Percentiles rank a stretch among this genome's conserved stretches.
phyloP scores from a whole-genome alignment of 306 rosid genomes.

The Begonia loranthoides region DNA sequence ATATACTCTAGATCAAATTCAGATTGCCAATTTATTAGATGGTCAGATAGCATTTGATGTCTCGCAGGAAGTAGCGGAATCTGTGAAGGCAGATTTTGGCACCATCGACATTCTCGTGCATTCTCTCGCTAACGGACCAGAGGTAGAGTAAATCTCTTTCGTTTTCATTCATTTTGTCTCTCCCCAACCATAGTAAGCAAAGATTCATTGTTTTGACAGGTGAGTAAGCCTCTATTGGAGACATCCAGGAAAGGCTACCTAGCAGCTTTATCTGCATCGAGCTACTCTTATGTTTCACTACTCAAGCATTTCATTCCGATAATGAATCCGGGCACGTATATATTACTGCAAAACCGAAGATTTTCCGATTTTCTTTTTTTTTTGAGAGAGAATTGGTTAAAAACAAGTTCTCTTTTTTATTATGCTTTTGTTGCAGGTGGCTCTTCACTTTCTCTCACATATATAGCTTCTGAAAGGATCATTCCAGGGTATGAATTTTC shows the following conservation, averaged over 20 bases:
- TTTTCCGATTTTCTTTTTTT: constrained; percentile 9
- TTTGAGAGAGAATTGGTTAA: too few relatives aligned
- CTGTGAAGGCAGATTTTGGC: constrained; percentile 81
- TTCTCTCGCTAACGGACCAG: constrained; percentile 94
- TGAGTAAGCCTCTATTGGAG: constrained; percentile 79
- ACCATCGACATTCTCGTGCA: constrained; percentile 94
- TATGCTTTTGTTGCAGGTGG: constrained; percentile 45
- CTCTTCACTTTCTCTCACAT: constrained; percentile 78
- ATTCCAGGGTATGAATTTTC: constrained; percentile 66
- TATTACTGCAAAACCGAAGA: not conserved
- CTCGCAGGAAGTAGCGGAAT: constrained; percentile 78
- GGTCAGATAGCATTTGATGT: not conserved
- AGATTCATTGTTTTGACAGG: constrained; percentile 31
- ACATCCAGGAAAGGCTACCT: constrained; percentile 92
- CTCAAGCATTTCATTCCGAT: constrained; percentile 82
- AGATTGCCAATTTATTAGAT: too few relatives aligned
- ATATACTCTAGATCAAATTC: too few relatives aligned
- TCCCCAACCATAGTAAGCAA: not conserved
- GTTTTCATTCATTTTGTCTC: constrained; percentile 3
- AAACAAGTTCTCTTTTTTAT: too few relatives aligned
- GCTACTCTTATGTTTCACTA: constrained; percentile 82
- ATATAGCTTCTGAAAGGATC: constrained; percentile 82
- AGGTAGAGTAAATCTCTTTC: constrained; percentile 30
- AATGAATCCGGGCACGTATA: constrained; percentile 54
- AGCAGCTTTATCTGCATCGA: constrained; percentile 89